phyloP scores from a whole-genome alignment of 2,329 filamentous ascomycete genomes.

The Fusarium longipes region DNA sequence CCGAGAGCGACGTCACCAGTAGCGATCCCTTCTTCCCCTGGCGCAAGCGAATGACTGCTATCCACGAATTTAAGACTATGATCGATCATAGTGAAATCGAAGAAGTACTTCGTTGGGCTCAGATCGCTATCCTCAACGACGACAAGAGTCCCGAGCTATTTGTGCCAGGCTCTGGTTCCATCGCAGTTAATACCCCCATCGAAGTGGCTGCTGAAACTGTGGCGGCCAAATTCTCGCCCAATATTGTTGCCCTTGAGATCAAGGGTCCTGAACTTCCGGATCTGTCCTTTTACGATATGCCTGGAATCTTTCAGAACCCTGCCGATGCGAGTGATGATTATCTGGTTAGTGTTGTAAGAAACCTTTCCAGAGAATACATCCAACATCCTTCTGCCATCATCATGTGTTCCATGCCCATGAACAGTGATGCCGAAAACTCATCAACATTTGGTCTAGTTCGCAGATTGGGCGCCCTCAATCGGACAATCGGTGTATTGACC shows the following conservation, averaged over 20 bases:
- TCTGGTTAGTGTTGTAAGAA: conserved; percentile 77
- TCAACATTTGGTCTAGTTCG: conserved; percentile 74
- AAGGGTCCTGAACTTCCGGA: conserved; percentile 76
- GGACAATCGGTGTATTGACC: conserved; percentile 81
- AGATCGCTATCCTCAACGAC: conserved; percentile 81
- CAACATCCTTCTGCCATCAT: conserved; percentile 76
- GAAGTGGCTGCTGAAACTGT: conserved; percentile 55
- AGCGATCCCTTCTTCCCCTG: conserved; percentile 73
- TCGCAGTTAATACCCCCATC: conserved; percentile 52
- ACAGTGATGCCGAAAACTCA: conserved; percentile 80
- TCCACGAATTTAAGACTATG: conserved; percentile 72
- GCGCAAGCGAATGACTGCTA: conserved; percentile 60
- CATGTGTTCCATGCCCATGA: conserved; percentile 81
- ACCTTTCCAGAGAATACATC: conserved; percentile 78
- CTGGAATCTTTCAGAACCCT: conserved; percentile 80
- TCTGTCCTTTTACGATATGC: conserved; percentile 86
- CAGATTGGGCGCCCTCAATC: conserved; percentile 63
- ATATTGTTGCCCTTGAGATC: conserved; percentile 81
- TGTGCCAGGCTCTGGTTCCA: conserved; percentile 61
- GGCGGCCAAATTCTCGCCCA: conserved; percentile 80
- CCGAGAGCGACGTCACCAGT: conserved; percentile 60
- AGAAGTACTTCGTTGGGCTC: conserved; percentile 76
- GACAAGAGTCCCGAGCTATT: conserved; percentile 63
- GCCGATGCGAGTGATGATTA: conserved; percentile 73
- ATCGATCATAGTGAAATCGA: conserved; percentile 72